Evolutionary conservation across 768 basidiomycete genomes (phyloP).

Genomic region (Tricholoma matsutake): DNA sequence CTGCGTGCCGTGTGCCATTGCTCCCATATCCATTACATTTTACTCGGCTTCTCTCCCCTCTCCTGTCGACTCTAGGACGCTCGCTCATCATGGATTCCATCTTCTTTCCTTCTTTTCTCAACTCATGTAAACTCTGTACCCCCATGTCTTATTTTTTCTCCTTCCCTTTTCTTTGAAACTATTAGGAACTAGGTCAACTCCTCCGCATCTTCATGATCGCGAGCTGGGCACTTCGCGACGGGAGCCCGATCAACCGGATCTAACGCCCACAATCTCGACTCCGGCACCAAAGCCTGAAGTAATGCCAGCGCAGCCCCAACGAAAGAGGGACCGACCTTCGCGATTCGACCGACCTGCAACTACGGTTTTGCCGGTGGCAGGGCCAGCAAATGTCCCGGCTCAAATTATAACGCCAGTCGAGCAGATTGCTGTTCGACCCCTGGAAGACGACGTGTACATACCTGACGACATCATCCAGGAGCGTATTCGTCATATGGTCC

Average conservation of each 20-base stretch:
- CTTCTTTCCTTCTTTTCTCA: constrained; percentile 32
- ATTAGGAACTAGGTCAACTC: constrained; percentile 49
- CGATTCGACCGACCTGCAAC: constrained; percentile 24
- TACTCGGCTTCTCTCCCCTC: constrained; percentile 27
- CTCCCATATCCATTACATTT: constrained; percentile 21
- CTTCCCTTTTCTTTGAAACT: constrained; percentile 32
- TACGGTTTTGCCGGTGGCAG: neutral
- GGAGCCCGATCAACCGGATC: constrained; percentile 3
- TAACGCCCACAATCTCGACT: neutral
- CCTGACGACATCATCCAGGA: constrained; percentile 19
- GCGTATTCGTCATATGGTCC: constrained; percentile 8
- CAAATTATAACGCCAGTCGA: neutral
- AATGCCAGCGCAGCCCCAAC: constrained; percentile 9
- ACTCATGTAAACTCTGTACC: constrained; percentile 19
- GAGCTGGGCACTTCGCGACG: constrained; percentile 8
- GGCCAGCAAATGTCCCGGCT: neutral
- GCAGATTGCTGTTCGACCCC: neutral
- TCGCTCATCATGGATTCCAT: constrained; percentile 40
- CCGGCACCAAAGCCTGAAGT: constrained; percentile 3
- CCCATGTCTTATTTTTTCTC: constrained; percentile 26
- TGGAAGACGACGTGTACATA: constrained; percentile 21
- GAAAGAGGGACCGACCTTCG: constrained; percentile 17
- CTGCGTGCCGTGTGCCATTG: constrained; percentile 24
- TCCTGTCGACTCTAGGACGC: constrained; percentile 35
- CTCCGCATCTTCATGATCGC: constrained; percentile 30